These are phyloP conservation scores for Saturnispora besseyi DNA, from an alignment of 805 yeast genomes.

Conservation along the genomic window DNA sequence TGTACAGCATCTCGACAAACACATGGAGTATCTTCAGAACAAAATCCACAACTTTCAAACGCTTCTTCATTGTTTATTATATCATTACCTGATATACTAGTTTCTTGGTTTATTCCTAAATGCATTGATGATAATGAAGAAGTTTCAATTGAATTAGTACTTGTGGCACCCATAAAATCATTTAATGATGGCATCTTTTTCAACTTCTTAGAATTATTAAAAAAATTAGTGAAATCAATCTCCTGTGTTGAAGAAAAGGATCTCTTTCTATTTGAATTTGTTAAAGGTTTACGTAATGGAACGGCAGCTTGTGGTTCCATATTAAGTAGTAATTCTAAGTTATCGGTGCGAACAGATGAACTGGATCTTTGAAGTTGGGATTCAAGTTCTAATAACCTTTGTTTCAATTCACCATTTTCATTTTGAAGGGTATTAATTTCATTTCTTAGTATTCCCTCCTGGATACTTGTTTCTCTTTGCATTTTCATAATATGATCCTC, in stretches of 20 bases:
- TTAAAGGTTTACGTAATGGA: constrained; percentile 31
- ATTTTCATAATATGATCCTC: constrained; percentile 60
- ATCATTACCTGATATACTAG: neutral
- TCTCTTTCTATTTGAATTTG: neutral
- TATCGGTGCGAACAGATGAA: neutral
- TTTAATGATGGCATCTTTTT: constrained; percentile 14
- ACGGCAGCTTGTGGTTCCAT: constrained; percentile 63
- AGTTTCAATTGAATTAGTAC: neutral
- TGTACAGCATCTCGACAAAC: constrained; percentile 72
- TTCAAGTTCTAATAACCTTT: constrained; percentile 24
- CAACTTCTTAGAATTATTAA: constrained; percentile 22
- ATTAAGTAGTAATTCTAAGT: constrained; percentile 7
- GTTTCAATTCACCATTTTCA: constrained; percentile 37
- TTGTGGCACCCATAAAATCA: constrained; percentile 7
- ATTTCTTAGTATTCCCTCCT: constrained; percentile 46
- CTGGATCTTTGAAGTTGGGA: neutral
- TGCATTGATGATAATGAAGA: constrained; percentile 1
- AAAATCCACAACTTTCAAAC: constrained; percentile 81
- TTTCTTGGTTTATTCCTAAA: neutral
- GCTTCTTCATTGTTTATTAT: constrained; percentile 17
- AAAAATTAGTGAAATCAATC: constrained; percentile 48
- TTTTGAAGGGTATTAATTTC: constrained; percentile 40
- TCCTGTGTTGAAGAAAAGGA: constrained; percentile 24
- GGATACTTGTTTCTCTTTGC: constrained; percentile 55
- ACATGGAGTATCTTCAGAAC: constrained; percentile 87